phyloP scores from a whole-genome alignment of 768 basidiomycete species.

The Pulveroboletus sp. region DNA sequence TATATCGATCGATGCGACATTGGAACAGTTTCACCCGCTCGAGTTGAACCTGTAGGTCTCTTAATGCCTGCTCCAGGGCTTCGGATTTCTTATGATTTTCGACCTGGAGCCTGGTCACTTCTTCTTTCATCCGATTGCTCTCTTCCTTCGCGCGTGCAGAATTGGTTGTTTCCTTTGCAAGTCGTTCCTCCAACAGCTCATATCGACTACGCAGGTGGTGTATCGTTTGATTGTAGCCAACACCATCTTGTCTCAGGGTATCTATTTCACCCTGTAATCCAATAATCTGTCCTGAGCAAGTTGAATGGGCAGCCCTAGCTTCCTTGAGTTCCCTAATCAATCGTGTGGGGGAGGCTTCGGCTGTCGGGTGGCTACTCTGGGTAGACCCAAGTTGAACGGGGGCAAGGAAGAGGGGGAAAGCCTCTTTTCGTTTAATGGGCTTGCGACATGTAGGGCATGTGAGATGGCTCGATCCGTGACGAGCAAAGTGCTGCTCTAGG shows the following conservation, averaged over 20 bases:
- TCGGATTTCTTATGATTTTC: conserved; percentile 19
- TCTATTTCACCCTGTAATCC: conserved; percentile 12
- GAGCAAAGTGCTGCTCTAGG: conserved; percentile 19
- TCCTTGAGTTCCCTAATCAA: conserved; percentile 12
- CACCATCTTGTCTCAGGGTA: conserved; percentile 4
- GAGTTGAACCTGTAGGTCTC: conserved; percentile 12
- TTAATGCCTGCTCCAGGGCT: conserved; percentile 12
- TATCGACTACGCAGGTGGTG: conserved; percentile 15
- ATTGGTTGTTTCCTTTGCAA: conserved; percentile 4
- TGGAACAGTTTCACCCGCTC: conserved; percentile 24
- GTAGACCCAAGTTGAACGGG: conserved; percentile 9
- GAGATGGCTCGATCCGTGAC: conserved; percentile 1
- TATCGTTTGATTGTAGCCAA: conserved; percentile 5
- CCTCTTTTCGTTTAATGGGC: conserved; percentile 23
- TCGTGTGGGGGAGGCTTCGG: conserved; percentile 7
- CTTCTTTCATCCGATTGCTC: conserved; percentile 16
- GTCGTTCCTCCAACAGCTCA: conserved; percentile 11
- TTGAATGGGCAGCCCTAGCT: conserved; percentile 11
- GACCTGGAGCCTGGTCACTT: conserved; percentile 18
- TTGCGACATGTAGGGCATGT: conserved; percentile 31
- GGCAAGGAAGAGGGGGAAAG: conserved; percentile 25
- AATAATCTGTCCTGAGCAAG: conserved; percentile 7
- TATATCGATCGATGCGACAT: conserved; percentile 17
- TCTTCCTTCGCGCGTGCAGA: conserved; percentile 9
- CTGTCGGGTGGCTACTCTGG: neutral